Conservation (phyloP, 2,329 filamentous ascomycete species). For the Ceratocystis lukuohia region DNA sequence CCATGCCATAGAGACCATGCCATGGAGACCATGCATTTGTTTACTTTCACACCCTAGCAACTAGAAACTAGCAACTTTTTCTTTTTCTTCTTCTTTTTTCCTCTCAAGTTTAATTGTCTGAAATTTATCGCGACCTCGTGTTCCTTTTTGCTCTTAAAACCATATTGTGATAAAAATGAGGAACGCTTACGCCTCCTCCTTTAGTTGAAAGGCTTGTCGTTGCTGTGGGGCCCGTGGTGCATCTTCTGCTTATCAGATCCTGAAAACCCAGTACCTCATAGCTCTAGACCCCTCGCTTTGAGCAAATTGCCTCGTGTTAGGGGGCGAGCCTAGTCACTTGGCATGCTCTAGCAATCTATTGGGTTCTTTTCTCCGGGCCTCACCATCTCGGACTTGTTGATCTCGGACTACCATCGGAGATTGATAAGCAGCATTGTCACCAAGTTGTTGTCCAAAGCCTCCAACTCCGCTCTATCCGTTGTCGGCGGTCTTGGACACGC, state of each 20-base stretch:
- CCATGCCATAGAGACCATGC: not conserved
- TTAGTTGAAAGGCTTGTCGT: not conserved
- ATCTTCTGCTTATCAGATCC: constrained; percentile 11
- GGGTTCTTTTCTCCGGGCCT: not conserved
- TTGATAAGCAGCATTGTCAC: not conserved
- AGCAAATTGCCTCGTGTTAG: not conserved
- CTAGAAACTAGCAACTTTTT: not conserved
- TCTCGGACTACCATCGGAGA: constrained; percentile 1
- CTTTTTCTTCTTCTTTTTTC: not conserved
- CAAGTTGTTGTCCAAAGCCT: not conserved
- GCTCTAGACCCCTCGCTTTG: not conserved
- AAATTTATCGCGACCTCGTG: no score
- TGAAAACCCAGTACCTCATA: not conserved
- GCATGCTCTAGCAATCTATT: not conserved
- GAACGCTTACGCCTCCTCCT: not conserved
- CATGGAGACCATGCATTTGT: not conserved
- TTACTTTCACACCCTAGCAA: not conserved
- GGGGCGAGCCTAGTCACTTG: not conserved
- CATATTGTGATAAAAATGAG: no score
- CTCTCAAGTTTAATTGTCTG: no score
- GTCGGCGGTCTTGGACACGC: not conserved
- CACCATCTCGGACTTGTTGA: not conserved
- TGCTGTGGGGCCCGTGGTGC: not conserved
- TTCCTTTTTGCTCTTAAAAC: no score
- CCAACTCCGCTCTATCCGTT: not conserved